A percentile compares a stretch with the other conserved stretches of the same genome.
phyloP scores from a whole-genome alignment of 768 basidiomycete genomes.

The Gloeopeniophorella convolvens region DNA sequence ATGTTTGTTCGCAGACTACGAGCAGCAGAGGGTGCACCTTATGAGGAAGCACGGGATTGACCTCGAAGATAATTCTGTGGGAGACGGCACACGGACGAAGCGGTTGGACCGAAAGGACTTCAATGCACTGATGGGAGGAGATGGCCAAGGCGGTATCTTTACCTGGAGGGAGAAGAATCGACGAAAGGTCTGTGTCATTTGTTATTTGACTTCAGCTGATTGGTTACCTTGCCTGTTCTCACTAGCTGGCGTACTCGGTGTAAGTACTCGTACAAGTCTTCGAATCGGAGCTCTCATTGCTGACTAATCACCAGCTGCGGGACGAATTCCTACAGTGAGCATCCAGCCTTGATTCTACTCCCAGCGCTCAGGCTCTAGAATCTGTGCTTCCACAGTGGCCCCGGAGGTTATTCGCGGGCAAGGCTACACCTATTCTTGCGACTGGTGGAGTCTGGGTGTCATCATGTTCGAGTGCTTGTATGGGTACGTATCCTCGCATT shows the following conservation, averaged over 20 bases:
- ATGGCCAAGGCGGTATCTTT: constrained; percentile 78
- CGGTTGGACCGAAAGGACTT: constrained; percentile 78
- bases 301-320: constrained; percentile 55
- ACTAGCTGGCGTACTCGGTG: constrained; percentile 83
- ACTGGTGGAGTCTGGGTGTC: constrained; percentile 98
- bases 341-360: constrained; percentile 20
- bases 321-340: constrained; percentile 81
- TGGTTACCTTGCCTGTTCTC: constrained; percentile 2
- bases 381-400: constrained; percentile 51
- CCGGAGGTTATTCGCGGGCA: constrained; percentile 87
- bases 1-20: constrained; percentile 60
- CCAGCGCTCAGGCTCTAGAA: constrained; percentile 6
- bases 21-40: constrained; percentile 84
- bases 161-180: constrained; percentile 95
- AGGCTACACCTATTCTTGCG: constrained; percentile 91
- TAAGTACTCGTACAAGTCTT: constrained; percentile 34
- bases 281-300: constrained; percentile 2
- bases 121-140: constrained; percentile 77
- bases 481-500: constrained; percentile 46
- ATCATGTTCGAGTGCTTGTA: constrained; percentile 97
- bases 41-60: constrained; percentile 93
- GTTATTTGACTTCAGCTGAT: constrained; percentile 18
- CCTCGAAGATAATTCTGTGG: constrained; percentile 70
- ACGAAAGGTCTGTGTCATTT: constrained; percentile 61
- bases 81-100: constrained; percentile 67